Conservation (phyloP, 345 rosid species). For the Anacardium occidentale region DNA sequence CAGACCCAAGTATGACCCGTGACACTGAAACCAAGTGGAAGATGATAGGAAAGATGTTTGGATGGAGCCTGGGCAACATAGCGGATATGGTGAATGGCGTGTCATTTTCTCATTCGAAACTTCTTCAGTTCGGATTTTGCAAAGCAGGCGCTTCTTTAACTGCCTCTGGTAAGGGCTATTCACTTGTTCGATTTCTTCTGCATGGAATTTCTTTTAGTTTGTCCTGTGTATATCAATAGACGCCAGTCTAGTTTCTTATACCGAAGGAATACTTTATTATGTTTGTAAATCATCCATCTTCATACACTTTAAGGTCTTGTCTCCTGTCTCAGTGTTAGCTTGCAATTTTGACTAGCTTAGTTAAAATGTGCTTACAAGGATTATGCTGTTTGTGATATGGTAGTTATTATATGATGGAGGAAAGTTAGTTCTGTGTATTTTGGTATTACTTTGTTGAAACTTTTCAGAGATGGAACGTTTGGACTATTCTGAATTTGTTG, state of each 20-base stretch:
- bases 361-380: neutral
- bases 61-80: neutral
- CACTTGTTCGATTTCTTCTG: neutral
- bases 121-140: conserved; percentile 12
- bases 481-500: neutral
- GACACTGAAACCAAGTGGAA: neutral
- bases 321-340: neutral
- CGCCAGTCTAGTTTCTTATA: neutral
- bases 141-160: neutral
- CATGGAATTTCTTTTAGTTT: neutral
- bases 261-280: too few relatives aligned
- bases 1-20: neutral
- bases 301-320: too few relatives aligned
- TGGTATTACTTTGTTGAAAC: neutral
- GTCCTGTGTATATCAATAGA: neutral
- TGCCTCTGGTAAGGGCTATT: conserved; percentile 18
- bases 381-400: neutral
- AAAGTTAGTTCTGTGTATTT: neutral
- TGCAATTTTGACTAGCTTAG: neutral
- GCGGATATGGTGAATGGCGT: conserved; percentile 27
- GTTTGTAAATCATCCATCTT: too few relatives aligned
- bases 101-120: conserved; percentile 23
- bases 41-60: neutral
- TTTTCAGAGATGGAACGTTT: neutral
- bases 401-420: neutral